A percentile compares a stretch with the other conserved stretches of the same genome.
Evolutionary conservation across 2,329 filamentous ascomycete species (phyloP).

Genomic region (Colletotrichum lini): DNA sequence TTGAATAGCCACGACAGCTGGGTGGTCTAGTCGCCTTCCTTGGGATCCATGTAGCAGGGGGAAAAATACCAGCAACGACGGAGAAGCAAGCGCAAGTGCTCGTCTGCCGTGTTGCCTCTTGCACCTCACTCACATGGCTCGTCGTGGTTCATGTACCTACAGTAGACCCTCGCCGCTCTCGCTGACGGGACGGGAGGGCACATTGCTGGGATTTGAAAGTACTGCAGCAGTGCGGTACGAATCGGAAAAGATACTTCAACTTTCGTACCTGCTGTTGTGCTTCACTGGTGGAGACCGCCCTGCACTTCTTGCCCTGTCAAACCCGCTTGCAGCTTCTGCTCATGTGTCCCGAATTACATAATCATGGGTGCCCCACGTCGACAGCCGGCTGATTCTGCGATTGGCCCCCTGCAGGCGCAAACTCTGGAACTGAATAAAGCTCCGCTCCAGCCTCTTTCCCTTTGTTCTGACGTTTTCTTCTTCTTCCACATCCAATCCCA

Average conservation of each 20-base stretch:
- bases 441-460: constrained; percentile 42
- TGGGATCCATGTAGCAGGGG: background rate
- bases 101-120: constrained; percentile 34
- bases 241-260: background rate
- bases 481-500: constrained; percentile 40
- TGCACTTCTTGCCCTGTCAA: constrained; percentile 34
- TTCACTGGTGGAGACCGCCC: constrained; percentile 11
- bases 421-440: constrained; percentile 43
- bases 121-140: constrained; percentile 21
- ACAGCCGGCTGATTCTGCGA: constrained; percentile 29
- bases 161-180: constrained; percentile 18
- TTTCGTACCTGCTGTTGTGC: constrained; percentile 33
- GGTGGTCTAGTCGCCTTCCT: background rate
- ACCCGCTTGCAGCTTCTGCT: constrained; percentile 28
- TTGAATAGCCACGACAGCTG: background rate
- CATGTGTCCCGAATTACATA: constrained; percentile 34
- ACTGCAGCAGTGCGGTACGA: background rate
- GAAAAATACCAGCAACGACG: background rate
- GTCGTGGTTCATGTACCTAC: constrained; percentile 6
- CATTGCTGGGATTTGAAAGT: background rate
- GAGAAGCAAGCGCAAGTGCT: constrained; percentile 19
- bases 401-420: constrained; percentile 35
- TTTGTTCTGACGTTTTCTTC: constrained; percentile 40
- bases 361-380: constrained; percentile 17
- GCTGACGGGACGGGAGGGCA: background rate